These are phyloP conservation scores for Starmera dryadoides DNA, from an alignment of 805 yeast genomes.

Conservation along the genomic window DNA sequence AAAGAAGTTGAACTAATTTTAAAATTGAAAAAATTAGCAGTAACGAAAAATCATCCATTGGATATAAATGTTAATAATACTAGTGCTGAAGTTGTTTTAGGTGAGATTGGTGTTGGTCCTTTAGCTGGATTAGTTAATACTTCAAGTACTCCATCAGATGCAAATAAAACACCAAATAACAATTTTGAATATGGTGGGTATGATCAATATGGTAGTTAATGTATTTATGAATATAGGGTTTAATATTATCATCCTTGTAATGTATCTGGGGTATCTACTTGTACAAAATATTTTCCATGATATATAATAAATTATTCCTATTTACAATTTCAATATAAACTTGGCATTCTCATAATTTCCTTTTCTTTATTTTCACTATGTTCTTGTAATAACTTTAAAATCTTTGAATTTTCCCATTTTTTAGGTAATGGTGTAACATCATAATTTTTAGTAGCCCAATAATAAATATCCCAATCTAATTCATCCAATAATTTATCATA, in stretches of 20 bases:
- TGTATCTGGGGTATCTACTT: neutral
- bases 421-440: slow-evolving; percentile 83
- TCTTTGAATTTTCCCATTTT: slow-evolving; percentile 64
- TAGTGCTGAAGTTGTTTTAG: slow-evolving; percentile 71
- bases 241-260: neutral
- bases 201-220: slow-evolving; percentile 24
- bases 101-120: slow-evolving; percentile 80
- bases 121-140: slow-evolving; percentile 33
- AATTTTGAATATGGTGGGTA: slow-evolving; percentile 32
- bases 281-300: neutral
- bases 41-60: slow-evolving; percentile 32
- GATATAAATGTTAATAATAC: slow-evolving; percentile 48
- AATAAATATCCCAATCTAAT: slow-evolving; percentile 98
- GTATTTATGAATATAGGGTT: neutral
- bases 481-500: slow-evolving; percentile 83
- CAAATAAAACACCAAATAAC: slow-evolving; percentile 18
- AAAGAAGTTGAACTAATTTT: slow-evolving; percentile 69
- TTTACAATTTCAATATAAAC: slow-evolving; percentile 24
- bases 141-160: neutral
- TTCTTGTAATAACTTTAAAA: slow-evolving; percentile 61
- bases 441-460: slow-evolving; percentile 90
- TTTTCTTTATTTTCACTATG: slow-evolving; percentile 66
- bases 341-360: slow-evolving; percentile 84
- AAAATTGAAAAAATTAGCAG: slow-evolving; percentile 47
- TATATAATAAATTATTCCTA: too few relatives aligned